These are phyloP conservation scores for Lycium ferocissimum DNA, from an alignment of 257 asterid genomes.

Conservation along the genomic window DNA sequence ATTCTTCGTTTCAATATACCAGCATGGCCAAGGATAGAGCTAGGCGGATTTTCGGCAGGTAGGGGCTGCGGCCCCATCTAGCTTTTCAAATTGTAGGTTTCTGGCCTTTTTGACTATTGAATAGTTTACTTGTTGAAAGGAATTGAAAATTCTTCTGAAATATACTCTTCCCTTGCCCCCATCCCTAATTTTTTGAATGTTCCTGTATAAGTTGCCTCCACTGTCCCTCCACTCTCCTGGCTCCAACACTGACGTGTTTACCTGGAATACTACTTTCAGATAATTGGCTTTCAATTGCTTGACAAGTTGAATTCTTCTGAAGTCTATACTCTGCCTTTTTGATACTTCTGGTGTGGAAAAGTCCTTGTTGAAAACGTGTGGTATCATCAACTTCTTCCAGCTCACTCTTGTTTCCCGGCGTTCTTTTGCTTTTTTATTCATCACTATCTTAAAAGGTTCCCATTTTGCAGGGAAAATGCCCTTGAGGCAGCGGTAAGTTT, in stretches of 20 bases:
- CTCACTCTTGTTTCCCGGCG: neutral
- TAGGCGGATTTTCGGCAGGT: neutral
- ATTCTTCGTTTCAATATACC: neutral
- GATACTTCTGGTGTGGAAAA: neutral
- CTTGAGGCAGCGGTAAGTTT: neutral
- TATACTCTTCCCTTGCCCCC: neutral
- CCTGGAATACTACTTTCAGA: neutral
- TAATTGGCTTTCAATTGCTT: neutral
- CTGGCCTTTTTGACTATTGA: neutral
- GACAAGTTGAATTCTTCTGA: neutral
- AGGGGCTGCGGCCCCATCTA: neutral
- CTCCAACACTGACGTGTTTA: neutral
- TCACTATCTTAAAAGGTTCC: neutral
- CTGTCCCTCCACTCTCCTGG: neutral
- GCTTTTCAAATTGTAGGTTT: neutral
- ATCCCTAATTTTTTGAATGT: neutral
- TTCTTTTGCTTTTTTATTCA: neutral
- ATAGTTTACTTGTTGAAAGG: neutral
- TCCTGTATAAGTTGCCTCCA: neutral
- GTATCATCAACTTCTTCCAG: neutral
- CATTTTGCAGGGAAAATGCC: conserved; percentile 25
- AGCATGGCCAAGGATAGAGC: neutral
- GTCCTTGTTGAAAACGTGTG: neutral
- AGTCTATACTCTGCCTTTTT: neutral
- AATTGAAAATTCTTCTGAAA: neutral